These are phyloP conservation scores for Kregervanrija pseudodelftensis DNA, from an alignment of 805 yeast genomes.

Conservation along the genomic window DNA sequence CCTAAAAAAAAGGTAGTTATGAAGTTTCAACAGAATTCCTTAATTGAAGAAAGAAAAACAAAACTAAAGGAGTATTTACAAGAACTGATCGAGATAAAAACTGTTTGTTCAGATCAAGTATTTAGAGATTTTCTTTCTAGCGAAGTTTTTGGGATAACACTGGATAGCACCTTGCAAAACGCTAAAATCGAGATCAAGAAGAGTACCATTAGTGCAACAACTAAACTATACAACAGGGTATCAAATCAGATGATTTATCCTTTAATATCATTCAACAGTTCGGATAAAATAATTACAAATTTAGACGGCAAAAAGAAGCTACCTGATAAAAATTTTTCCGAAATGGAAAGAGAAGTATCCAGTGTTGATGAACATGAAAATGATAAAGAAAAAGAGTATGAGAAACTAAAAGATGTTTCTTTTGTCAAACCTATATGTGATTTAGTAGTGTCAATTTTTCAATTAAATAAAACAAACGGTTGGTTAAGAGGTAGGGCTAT, in stretches of 20 bases:
- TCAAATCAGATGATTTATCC: slow-evolving; percentile 19
- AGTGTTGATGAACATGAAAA: slow-evolving; percentile 37
- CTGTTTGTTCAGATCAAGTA: slow-evolving; percentile 64
- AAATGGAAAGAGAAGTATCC: slow-evolving; percentile 49
- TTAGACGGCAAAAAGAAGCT: background rate
- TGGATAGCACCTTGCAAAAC: slow-evolving; percentile 6
- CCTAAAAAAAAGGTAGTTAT: slow-evolving; percentile 63
- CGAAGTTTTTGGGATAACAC: slow-evolving; percentile 41
- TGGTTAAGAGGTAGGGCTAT: slow-evolving; percentile 87
- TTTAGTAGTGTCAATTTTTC: slow-evolving; percentile 61
- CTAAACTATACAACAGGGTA: slow-evolving; percentile 26
- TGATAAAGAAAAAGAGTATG: slow-evolving; percentile 1
- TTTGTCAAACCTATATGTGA: slow-evolving; percentile 83
- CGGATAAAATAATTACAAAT: slow-evolving; percentile 1
- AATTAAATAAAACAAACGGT: slow-evolving; percentile 47
- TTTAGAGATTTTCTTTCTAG: slow-evolving; percentile 75
- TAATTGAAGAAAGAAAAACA: slow-evolving; percentile 56
- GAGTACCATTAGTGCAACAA: slow-evolving; percentile 20
- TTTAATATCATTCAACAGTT: slow-evolving; percentile 1
- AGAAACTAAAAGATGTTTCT: slow-evolving; percentile 23
- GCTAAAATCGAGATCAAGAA: slow-evolving; percentile 6
- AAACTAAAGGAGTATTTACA: slow-evolving; percentile 59
- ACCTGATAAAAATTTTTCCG: slow-evolving; percentile 15
- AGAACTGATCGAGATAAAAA: slow-evolving; percentile 49
- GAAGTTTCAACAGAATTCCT: slow-evolving; percentile 57